Base-by-base conservation (phyloP, 176 grass and related monocot species). In the Carex kokanica region DNA sequence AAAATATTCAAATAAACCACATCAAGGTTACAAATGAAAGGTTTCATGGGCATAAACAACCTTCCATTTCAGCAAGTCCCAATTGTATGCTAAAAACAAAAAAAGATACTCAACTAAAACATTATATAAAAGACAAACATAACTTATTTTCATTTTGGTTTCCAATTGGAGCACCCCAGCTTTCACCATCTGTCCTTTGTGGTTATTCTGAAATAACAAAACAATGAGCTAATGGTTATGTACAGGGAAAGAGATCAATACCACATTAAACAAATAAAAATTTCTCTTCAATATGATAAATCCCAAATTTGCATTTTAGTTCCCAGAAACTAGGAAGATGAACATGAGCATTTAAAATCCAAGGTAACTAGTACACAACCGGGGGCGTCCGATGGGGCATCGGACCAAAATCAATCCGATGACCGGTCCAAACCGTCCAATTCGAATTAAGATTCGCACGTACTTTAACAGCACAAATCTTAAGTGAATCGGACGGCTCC, bases 171-270 rank as follows among this genome's bases (percentile, higher is more conserved):
- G 53, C 83, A 78, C 45, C 27, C 69, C 15, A 27, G 75, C 51
- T 82, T 77, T 97, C 87, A 93, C 91, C 94, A 93, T 77, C 87
- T 80, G 72, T 88, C 87, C 84, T 90, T 89, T 64, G 85, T 57
- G 10, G 29, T 81, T 83, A 91, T 74, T 85, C 94, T 93, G 91
- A 27, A 91, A 89, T 2, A 14, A 75, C 9, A 29, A 14, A 14
- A 15, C 62, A 32, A 21, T 14, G 45, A 78, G 24, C 15, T 53
- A 32, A 32, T 16, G 12, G 15, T 78, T 77, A 77, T 54, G 21
- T 31, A 31, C 73, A 31, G 13, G 73, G 10, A 56, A 56, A 25
- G 17, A 54, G 15, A 68, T 66, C 15, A 24, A 1, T 79, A 75
- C 79, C 53, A 14, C 82, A 68, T 40, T 59, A 60, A 86, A 79